phyloP scores from a whole-genome alignment of 176 grass and related monocot species.

The Poa pratensis region DNA sequence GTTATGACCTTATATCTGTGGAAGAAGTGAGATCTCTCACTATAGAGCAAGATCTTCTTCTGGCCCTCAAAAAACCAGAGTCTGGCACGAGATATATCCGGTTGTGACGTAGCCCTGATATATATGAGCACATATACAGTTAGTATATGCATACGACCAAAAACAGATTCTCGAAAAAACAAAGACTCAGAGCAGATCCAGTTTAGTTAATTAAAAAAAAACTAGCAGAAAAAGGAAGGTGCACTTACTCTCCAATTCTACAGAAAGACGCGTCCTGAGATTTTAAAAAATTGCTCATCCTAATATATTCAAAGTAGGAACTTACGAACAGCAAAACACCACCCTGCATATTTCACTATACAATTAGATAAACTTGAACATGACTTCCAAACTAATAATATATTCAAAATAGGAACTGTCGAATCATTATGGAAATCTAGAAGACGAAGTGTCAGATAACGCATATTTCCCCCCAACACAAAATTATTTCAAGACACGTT shows the following conservation, averaged over 20 bases:
- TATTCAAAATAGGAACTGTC: background rate
- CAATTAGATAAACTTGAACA: constrained; percentile 36
- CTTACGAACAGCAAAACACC: constrained; percentile 83
- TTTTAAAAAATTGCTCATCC: constrained; percentile 80
- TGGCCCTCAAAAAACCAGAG: constrained; percentile 95
- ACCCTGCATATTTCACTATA: constrained; percentile 60
- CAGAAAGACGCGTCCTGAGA: constrained; percentile 84
- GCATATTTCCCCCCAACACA: background rate
- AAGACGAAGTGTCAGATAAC: background rate
- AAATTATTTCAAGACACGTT: background rate
- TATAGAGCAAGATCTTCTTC: constrained; percentile 94
- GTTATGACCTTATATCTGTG: constrained; percentile 85
- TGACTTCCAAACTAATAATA: constrained; percentile 29
- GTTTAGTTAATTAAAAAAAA: constrained; percentile 16
- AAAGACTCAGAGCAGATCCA: background rate
- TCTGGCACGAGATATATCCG: constrained; percentile 89
- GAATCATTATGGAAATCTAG: background rate
- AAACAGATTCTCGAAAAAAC: background rate
- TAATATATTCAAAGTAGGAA: constrained; percentile 90
- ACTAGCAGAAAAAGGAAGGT: constrained; percentile 29
- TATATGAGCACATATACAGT: constrained; percentile 33
- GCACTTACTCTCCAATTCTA: constrained; percentile 89
- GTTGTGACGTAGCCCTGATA: constrained; percentile 74
- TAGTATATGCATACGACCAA: constrained; percentile 33
- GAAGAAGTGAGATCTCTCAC: constrained; percentile 97